Evolutionary conservation across 345 rosid species (phyloP).

Genomic region (Populus nigra): DNA sequence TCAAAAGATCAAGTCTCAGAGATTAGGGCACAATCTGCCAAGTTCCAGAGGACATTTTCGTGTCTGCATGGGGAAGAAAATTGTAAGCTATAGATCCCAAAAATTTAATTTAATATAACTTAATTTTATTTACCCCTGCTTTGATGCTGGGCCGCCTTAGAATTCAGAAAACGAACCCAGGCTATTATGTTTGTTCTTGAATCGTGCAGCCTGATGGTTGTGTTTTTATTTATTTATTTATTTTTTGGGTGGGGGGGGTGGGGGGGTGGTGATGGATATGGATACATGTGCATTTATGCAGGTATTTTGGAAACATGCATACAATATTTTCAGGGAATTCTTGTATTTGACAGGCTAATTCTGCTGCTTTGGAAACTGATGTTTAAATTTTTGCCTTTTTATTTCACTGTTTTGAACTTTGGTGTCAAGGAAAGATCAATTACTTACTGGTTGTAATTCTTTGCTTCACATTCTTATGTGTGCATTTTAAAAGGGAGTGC

Average conservation of each 20-base stretch:
- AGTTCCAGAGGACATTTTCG: slow-evolving; percentile 51
- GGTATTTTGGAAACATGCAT: not conserved
- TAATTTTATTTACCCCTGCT: not conserved
- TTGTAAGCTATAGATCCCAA: slow-evolving; percentile 41
- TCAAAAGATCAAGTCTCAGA: slow-evolving; percentile 58
- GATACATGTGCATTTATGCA: not conserved
- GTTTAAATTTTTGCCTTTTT: not conserved
- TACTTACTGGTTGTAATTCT: not conserved
- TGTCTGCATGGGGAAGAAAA: slow-evolving; percentile 40
- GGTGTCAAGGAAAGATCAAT: slow-evolving; percentile 7
- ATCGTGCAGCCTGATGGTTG: not conserved
- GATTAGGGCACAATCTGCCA: slow-evolving; percentile 58
- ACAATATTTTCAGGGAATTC: not conserved
- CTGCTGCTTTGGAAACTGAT: not conserved
- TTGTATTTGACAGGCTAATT: slow-evolving; percentile 10
- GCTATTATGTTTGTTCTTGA: not conserved
- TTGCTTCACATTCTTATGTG: slow-evolving; percentile 11
- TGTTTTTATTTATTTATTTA: not conserved
- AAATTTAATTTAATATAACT: not conserved
- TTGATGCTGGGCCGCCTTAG: not conserved
- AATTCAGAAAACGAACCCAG: not conserved
- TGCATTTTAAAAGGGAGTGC: slow-evolving; percentile 46
- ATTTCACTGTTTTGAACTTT: not conserved
- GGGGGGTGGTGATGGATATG: too few relatives aligned
- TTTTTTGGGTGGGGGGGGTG: too few relatives aligned